These are phyloP conservation scores for Phytopythium kandeliae DNA, from an alignment of 352 stramenopile genomes.

Conservation along the genomic window DNA sequence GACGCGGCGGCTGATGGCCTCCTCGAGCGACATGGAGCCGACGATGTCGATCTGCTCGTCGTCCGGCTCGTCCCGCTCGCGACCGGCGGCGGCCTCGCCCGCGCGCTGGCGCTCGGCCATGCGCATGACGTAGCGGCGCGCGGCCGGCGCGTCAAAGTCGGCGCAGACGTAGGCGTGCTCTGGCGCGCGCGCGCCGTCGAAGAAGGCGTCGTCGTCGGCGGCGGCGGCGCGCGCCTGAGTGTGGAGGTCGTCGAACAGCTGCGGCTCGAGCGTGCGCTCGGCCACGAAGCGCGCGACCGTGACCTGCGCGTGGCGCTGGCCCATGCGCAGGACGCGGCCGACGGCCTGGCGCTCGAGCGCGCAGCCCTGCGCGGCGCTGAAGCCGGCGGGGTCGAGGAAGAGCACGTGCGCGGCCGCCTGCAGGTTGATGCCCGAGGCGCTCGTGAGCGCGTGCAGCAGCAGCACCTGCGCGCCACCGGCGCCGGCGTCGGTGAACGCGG, in stretches of 20 bases:
- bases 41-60: constrained; percentile 70
- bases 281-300: constrained; percentile 71
- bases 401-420: constrained; percentile 80
- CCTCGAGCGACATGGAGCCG: constrained; percentile 64
- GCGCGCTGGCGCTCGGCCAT: constrained; percentile 27
- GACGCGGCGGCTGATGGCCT: constrained; percentile 59
- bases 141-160: constrained; percentile 42
- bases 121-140: constrained; percentile 44
- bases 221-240: constrained; percentile 29
- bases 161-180: constrained; percentile 51
- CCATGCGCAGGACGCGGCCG: constrained; percentile 81
- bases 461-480: constrained; percentile 63
- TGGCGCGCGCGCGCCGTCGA: constrained; percentile 44
- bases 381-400: constrained; percentile 74
- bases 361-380: constrained; percentile 60
- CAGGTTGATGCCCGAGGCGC: constrained; percentile 81
- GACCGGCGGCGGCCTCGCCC: background rate
- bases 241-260: constrained; percentile 76
- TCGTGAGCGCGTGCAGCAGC: constrained; percentile 76
- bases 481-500: constrained; percentile 56
- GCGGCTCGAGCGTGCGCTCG: constrained; percentile 64
- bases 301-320: constrained; percentile 64
- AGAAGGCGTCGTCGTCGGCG: constrained; percentile 55
- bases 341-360: constrained; percentile 81
- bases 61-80: constrained; percentile 18